Conservation (phyloP, 78 protist genomes). For the Tieghemostelium lacteum region DNA sequence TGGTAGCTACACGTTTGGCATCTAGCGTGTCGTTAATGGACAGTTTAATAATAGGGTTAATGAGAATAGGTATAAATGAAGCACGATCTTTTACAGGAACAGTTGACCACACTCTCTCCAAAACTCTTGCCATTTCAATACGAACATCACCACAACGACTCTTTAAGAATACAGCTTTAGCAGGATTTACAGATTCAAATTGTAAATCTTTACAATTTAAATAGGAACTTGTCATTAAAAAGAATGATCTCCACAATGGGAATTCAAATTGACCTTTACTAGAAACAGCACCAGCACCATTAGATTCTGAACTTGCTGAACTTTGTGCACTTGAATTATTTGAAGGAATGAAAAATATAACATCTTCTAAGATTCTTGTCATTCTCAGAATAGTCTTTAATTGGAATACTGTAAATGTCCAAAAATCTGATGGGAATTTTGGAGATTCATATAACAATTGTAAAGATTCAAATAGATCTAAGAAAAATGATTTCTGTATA, state of each 20-base stretch:
- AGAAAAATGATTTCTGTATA: slow-evolving; percentile 37
- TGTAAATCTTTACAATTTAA: slow-evolving; percentile 63
- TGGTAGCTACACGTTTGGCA: slow-evolving; percentile 73
- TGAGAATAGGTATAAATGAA: slow-evolving; percentile 36
- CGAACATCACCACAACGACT: slow-evolving; percentile 73
- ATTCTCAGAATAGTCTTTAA: slow-evolving; percentile 59
- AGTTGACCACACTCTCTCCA: slow-evolving; percentile 65
- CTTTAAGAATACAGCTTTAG: slow-evolving; percentile 68
- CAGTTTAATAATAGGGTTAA: slow-evolving; percentile 48
- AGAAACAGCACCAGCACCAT: background rate
- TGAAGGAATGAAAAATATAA: slow-evolving; percentile 24
- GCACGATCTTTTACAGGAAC: slow-evolving; percentile 63
- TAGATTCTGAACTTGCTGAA: background rate
- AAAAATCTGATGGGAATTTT: slow-evolving; percentile 73
- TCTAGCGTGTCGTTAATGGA: slow-evolving; percentile 56
- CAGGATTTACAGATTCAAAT: slow-evolving; percentile 76
- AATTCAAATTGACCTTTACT: slow-evolving; percentile 26
- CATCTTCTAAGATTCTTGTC: slow-evolving; percentile 73
- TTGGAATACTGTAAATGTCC: slow-evolving; percentile 77
- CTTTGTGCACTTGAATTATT: background rate
- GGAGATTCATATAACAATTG: slow-evolving; percentile 54
- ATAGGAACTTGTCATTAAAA: slow-evolving; percentile 64
- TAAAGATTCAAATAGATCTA: slow-evolving; percentile 48
- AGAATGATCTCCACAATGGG: slow-evolving; percentile 53
- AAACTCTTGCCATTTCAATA: slow-evolving; percentile 74